Conservation (phyloP, 2,329 filamentous ascomycete species). For the Remersonia thermophila region DNA sequence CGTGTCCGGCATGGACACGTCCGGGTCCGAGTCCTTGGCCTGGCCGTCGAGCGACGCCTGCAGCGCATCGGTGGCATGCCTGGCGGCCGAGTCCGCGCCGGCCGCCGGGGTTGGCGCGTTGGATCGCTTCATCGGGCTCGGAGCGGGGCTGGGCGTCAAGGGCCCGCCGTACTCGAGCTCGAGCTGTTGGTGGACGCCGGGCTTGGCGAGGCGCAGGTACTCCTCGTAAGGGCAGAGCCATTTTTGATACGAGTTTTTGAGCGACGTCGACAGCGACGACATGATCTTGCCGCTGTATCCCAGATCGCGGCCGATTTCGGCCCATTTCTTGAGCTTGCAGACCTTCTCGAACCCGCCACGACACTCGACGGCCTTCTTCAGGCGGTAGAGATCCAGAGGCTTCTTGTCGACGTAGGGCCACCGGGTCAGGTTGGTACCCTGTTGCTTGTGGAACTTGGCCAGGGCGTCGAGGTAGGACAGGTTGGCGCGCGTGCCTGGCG, state of each 20-base stretch:
- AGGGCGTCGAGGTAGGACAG: constrained; percentile 92
- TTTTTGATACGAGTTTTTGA: constrained; percentile 96
- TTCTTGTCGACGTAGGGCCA: constrained; percentile 97
- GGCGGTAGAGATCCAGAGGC: constrained; percentile 82
- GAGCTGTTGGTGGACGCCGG: constrained; percentile 89
- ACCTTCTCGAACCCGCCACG: constrained; percentile 92
- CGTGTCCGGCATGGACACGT: constrained; percentile 36
- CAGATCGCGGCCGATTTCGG: constrained; percentile 89
- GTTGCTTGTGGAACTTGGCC: constrained; percentile 91
- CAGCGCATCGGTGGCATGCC: constrained; percentile 40
- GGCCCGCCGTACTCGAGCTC: constrained; percentile 89
- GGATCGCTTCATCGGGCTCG: constrained; percentile 57
- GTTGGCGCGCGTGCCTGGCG: constrained; percentile 77
- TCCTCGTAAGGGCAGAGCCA: constrained; percentile 97
- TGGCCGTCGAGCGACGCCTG: constrained; percentile 36
- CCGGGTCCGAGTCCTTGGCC: constrained; percentile 35
- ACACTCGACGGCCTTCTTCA: constrained; percentile 93
- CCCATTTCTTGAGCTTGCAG: constrained; percentile 98
- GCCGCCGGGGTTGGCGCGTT: constrained; percentile 47
- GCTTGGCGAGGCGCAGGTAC: constrained; percentile 80
- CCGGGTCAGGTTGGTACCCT: constrained; percentile 85
- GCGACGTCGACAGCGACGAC: constrained; percentile 92
- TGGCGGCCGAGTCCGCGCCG: constrained; percentile 55
- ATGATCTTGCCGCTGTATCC: constrained; percentile 99
- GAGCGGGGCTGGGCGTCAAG: constrained; percentile 62